A percentile compares a stretch with the other conserved stretches of the same genome.
phyloP scores from a whole-genome alignment of 495 filamentous ascomycete species.

The Massariosphaeria phaeospora region DNA sequence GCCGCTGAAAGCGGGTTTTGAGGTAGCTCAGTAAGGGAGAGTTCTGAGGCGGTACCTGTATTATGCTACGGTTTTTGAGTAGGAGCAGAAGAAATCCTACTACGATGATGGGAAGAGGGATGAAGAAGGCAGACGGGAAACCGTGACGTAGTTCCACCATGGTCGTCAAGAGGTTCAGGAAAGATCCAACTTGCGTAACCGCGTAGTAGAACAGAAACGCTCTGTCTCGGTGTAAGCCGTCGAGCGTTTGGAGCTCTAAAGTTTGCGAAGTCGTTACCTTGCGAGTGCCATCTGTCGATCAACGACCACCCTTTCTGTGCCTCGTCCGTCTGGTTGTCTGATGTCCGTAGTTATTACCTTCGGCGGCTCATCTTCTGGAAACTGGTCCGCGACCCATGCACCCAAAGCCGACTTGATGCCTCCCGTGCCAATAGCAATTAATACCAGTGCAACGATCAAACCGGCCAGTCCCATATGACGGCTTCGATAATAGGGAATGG shows the following conservation, averaged over 20 bases:
- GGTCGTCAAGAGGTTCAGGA: neutral
- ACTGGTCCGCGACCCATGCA: neutral
- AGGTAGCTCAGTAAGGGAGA: neutral
- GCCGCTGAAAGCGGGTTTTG: neutral
- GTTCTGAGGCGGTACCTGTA: neutral
- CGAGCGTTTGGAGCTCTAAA: too few relatives aligned
- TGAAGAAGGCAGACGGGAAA: neutral
- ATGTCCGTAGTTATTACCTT: neutral
- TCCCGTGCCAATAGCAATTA: neutral
- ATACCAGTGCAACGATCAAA: neutral
- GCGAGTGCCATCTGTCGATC: neutral
- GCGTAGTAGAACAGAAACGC: neutral
- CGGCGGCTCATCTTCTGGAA: neutral
- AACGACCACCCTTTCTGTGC: neutral
- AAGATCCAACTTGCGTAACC: neutral
- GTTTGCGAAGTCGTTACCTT: too few relatives aligned
- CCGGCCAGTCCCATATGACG: neutral
- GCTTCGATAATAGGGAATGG: neutral
- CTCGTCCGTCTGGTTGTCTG: neutral
- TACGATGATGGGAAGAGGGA: neutral
- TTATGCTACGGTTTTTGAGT: neutral
- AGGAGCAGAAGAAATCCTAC: neutral
- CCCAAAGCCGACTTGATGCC: slow-evolving; percentile 12
- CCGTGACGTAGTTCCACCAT: neutral
- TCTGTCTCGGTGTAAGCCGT: neutral